Evolutionary conservation across 2,329 filamentous ascomycete species (phyloP), one percentile per base, ranked within the genome.

Genomic region (Tothia fuscella): DNA sequence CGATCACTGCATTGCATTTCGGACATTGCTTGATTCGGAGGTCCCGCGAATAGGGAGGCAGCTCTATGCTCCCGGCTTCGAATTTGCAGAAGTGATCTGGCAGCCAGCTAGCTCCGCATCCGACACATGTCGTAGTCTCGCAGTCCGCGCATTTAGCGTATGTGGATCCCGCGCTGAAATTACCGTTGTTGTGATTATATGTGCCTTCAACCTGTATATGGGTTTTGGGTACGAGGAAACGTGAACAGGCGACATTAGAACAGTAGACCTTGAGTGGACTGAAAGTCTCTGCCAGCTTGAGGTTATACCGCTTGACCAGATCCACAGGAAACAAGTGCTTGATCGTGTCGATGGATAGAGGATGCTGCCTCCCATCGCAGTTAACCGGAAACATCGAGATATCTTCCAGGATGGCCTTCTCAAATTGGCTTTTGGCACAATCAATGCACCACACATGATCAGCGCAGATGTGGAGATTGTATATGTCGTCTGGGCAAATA

Each of bases 11-110:
- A 12, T 25, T 32, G 28, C 49, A 48, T 2, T 25, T 25, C 1
- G 48, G 48, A 41, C 48, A 51, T 13, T 22, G 44, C 21, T 51
- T 51, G 22, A 42, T 46, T 5, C 48, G 48, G 29, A 41, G 48
- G 17, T 34, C 34, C 2, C 16, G 2, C 2, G 44, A 32, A 30
- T 51, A 51, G 4, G 39, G 32, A 1, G 47, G 47, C 2, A 50
- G 10, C 47, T 37, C 21, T 12, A 37, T 25, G 14, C 24, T 25
- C 21, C 19, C 19, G 10, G 16, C 21, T 9, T 9, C 4, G 3
- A n/a, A 25, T 22, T 22, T 22, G 34, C 34, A 37, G 3, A 25
- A 16, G 21, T 37, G 34, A 10, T 3, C 10, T 24, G 21, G n/a
- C n/a, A n/a, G n/a, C n/a, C n/a, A 37, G 17, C 22, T 5, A 10